Evolutionary conservation across 108 stramenopile species (phyloP).

Genomic region (Pseudonitzschia multistriata): DNA sequence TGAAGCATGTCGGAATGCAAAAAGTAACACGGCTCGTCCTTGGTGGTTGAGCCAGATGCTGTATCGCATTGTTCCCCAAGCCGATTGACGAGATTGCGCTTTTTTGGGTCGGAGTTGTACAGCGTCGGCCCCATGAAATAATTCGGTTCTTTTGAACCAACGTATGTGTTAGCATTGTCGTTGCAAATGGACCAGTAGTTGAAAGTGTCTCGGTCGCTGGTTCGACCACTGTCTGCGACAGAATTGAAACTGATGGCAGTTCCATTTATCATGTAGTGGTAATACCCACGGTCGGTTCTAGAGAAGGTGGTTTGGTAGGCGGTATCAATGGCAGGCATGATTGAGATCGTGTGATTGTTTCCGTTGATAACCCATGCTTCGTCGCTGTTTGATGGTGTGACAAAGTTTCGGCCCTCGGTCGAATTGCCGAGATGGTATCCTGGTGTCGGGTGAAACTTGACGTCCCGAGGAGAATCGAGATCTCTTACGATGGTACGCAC

Average conservation of each 20-base stretch:
- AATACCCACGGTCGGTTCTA: slow-evolving; percentile 46
- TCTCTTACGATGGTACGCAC: slow-evolving; percentile 26
- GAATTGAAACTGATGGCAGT: slow-evolving; percentile 52
- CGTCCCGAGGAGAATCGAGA: slow-evolving; percentile 17
- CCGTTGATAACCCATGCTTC: slow-evolving; percentile 54
- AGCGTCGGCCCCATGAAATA: slow-evolving; percentile 59
- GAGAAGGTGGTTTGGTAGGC: slow-evolving; percentile 26
- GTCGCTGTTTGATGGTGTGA: slow-evolving; percentile 30
- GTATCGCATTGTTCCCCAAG: slow-evolving; percentile 40
- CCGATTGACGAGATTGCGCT: slow-evolving; percentile 44
- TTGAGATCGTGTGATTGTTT: slow-evolving; percentile 39
- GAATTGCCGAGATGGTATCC: slow-evolving; percentile 43
- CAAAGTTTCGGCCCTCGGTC: slow-evolving; percentile 35
- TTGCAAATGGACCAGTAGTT: slow-evolving; percentile 54
- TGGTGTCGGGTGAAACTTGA: slow-evolving; percentile 42
- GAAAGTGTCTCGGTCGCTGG: slow-evolving; percentile 42
- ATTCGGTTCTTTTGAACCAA: slow-evolving; percentile 39
- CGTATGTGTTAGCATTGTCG: slow-evolving; percentile 44
- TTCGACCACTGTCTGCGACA: slow-evolving; percentile 36
- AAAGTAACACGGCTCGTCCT: slow-evolving; percentile 49
- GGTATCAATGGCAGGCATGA: slow-evolving; percentile 35
- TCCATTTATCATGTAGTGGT: slow-evolving; percentile 53
- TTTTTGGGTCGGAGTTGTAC: slow-evolving; percentile 36
- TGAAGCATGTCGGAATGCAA: slow-evolving; percentile 58
- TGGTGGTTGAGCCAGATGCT: neutral